phyloP scores from a whole-genome alignment of 768 basidiomycete genomes.

The Hericium erinaceus region DNA sequence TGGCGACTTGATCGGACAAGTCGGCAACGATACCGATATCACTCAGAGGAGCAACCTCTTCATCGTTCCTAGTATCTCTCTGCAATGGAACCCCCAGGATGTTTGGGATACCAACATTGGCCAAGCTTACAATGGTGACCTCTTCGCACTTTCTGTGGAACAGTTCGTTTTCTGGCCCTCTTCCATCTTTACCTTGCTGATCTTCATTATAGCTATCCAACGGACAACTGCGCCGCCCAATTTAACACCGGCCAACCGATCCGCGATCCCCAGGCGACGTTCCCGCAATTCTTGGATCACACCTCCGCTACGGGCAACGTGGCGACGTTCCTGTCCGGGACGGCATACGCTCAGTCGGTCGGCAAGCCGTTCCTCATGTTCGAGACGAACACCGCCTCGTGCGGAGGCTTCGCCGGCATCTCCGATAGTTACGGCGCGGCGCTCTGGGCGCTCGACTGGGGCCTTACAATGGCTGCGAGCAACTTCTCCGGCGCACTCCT shows the following conservation, averaged over 20 bases:
- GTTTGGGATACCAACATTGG: conserved; percentile 12
- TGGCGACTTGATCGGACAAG: conserved; percentile 8
- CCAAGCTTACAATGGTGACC: not conserved
- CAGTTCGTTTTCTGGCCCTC: not conserved
- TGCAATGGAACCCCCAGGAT: conserved; percentile 6
- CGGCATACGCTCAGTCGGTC: conserved; percentile 28
- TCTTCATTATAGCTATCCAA: conserved; percentile 37
- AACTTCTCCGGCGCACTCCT: conserved; percentile 36
- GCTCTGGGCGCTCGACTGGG: conserved; percentile 46
- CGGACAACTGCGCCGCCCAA: conserved; percentile 50
- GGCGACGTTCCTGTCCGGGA: conserved; percentile 40
- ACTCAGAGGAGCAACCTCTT: conserved; percentile 1
- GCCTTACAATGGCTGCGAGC: conserved; percentile 39
- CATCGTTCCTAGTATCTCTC: conserved; percentile 10
- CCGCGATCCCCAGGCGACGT: conserved; percentile 34
- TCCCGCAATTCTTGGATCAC: conserved; percentile 54
- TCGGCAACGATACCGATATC: not conserved
- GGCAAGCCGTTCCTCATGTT: conserved; percentile 43
- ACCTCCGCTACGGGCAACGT: conserved; percentile 39
- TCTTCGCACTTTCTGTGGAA: conserved; percentile 9
- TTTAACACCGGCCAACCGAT: conserved; percentile 31
- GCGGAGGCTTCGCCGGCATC: conserved; percentile 41
- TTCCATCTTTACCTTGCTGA: not conserved
- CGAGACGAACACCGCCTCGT: conserved; percentile 48
- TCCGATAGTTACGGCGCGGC: conserved; percentile 49